Conservation (phyloP, 1,284 basidiomycete genomes). For the Tausonia pullulans region DNA sequence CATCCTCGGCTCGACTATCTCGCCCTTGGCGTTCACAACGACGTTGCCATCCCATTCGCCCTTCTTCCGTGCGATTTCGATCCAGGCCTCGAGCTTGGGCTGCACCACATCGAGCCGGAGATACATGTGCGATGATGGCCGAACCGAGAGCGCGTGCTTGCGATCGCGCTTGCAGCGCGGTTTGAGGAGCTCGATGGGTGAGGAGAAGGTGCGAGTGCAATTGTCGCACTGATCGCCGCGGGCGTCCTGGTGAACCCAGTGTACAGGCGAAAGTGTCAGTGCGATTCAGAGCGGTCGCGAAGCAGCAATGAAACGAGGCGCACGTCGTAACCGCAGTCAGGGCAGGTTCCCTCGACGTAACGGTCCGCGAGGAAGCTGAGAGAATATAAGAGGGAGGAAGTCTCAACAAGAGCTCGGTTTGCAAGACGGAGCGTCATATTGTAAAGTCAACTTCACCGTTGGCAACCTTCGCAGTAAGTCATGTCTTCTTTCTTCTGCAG, state of each 20-base stretch:
- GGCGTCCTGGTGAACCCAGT: conserved; percentile 55
- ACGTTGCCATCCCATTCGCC: conserved; percentile 90
- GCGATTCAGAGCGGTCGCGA: neutral
- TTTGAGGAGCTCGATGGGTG: conserved; percentile 84
- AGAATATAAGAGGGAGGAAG: neutral
- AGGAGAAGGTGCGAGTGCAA: conserved; percentile 77
- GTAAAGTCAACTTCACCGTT: conserved; percentile 43
- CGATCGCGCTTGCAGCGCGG: conserved; percentile 88
- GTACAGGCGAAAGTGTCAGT: neutral
- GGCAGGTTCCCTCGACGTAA: conserved; percentile 88
- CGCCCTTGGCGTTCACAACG: conserved; percentile 73
- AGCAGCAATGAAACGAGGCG: conserved; percentile 18
- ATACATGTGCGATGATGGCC: conserved; percentile 88
- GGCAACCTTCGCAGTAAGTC: conserved; percentile 83
- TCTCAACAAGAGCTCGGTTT: neutral
- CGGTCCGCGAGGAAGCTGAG: conserved; percentile 82
- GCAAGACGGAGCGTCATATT: neutral
- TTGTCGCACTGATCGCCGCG: conserved; percentile 97
- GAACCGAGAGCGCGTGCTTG: conserved; percentile 61
- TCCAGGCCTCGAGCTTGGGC: conserved; percentile 76
- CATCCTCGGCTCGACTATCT: conserved; percentile 82
- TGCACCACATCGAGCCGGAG: conserved; percentile 77
- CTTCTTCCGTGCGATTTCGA: conserved; percentile 61
- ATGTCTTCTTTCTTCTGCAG: conserved; percentile 77
- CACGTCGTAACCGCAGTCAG: conserved; percentile 75